Percentiles rank a stretch among this genome's conserved stretches.
Conservation (phyloP, 805 yeast genomes). For the Saturnispora dispora region DNA sequence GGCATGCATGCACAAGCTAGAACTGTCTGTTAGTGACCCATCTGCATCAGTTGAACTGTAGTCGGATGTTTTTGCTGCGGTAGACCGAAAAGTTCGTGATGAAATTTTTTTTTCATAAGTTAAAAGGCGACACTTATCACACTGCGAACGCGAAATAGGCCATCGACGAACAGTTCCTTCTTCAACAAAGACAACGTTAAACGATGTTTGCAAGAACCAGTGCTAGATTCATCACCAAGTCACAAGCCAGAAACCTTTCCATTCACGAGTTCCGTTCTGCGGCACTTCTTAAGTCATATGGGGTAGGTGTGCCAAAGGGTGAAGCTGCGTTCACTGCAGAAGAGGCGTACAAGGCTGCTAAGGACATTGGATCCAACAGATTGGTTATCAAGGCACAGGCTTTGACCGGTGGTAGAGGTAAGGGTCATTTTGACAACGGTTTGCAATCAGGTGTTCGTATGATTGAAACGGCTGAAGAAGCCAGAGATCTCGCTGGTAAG, state of each 20-base stretch:
- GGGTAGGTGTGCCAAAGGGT: conserved; percentile 87
- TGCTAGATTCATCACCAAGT: background rate
- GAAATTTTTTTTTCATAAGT: conserved; percentile 7
- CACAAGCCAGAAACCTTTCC: conserved; percentile 59
- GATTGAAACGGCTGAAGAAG: conserved; percentile 78
- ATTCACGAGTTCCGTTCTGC: conserved; percentile 97
- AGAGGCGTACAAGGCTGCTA: conserved; percentile 79
- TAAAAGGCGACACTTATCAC: conserved; percentile 29
- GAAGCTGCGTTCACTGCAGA: conserved; percentile 83
- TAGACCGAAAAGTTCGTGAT: background rate
- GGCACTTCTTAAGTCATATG: conserved; percentile 68
- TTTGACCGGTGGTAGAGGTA: conserved; percentile 98
- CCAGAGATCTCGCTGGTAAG: conserved; percentile 72
- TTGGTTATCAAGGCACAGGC: conserved; percentile 98
- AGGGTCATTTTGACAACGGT: conserved; percentile 94
- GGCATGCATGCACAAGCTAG: too few relatives aligned
- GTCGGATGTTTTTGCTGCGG: background rate
- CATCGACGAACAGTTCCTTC: background rate
- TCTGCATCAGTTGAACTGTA: background rate
- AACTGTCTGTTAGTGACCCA: too few relatives aligned
- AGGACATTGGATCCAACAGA: conserved; percentile 63
- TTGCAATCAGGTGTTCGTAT: conserved; percentile 94
- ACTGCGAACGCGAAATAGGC: conserved; percentile 32
- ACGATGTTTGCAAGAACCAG: conserved; percentile 7
- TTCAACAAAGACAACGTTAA: background rate